These are phyloP conservation scores for Dalechampia spathulata DNA, from an alignment of 441 rosid genomes.

Conservation along the genomic window DNA sequence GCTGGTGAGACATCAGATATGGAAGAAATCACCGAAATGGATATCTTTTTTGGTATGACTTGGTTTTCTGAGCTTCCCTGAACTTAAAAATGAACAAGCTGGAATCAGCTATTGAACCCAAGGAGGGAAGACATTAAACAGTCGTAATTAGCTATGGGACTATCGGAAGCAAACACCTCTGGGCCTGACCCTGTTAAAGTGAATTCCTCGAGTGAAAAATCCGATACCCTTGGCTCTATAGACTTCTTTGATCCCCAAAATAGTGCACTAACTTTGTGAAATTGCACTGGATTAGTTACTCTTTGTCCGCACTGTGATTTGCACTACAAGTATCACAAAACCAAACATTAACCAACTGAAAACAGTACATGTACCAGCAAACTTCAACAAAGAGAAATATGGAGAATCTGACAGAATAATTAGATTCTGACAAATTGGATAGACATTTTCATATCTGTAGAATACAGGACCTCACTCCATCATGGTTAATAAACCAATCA, in stretches of 20 bases:
- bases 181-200: slow-evolving; percentile 39
- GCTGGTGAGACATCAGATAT: slow-evolving; percentile 51
- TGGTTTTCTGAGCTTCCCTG: slow-evolving; percentile 33
- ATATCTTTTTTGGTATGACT: slow-evolving; percentile 30
- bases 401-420: too few relatives aligned
- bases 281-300: slow-evolving; percentile 18
- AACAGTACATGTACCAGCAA: neutral
- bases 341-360: neutral
- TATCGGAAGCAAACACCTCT: slow-evolving; percentile 44
- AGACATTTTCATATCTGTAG: too few relatives aligned
- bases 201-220: slow-evolving; percentile 40
- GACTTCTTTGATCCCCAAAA: slow-evolving; percentile 72
- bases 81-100: slow-evolving; percentile 7
- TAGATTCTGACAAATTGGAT: too few relatives aligned
- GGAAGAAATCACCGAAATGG: slow-evolving; percentile 59
- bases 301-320: slow-evolving; percentile 22
- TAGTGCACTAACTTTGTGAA: slow-evolving; percentile 41
- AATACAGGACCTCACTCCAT: too few relatives aligned
- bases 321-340: slow-evolving; percentile 28
- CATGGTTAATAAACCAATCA: too few relatives aligned
- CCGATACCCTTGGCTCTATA: slow-evolving; percentile 34
- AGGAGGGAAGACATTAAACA: neutral
- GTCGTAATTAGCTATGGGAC: neutral
- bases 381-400: neutral
- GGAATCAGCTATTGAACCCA: slow-evolving; percentile 10